These are phyloP conservation scores for Didymella keratinophila DNA, from an alignment of 2,329 filamentous ascomycete species.

Conservation along the genomic window DNA sequence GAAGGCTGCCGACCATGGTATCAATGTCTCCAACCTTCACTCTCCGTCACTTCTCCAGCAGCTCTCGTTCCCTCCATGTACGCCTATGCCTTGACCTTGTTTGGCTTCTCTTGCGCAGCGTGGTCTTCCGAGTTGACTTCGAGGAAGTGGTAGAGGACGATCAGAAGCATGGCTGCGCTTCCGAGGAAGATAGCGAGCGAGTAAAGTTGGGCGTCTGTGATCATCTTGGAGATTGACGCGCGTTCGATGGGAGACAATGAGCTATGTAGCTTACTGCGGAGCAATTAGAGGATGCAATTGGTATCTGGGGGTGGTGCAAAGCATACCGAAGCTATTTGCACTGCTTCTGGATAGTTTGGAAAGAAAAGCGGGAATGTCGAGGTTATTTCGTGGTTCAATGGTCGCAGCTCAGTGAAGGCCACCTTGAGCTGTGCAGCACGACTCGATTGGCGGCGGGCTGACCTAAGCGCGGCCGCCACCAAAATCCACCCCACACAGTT, in stretches of 20 bases:
- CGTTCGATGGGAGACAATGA: conserved; percentile 30
- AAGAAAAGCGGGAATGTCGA: conserved; percentile 18
- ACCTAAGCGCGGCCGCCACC: conserved; percentile 28
- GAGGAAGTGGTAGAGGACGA: conserved; percentile 94
- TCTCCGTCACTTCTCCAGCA: too few species aligned
- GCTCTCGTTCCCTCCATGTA: not conserved
- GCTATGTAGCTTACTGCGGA: conserved; percentile 27
- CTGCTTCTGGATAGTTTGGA: not conserved
- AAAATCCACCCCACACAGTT: conserved; percentile 37
- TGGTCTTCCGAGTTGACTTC: conserved; percentile 83
- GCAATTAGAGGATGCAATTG: conserved; percentile 25
- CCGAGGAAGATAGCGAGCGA: conserved; percentile 91
- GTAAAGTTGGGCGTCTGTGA: conserved; percentile 92
- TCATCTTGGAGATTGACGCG: conserved; percentile 71
- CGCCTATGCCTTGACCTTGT: conserved; percentile 37
- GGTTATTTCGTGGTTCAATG: conserved; percentile 10
- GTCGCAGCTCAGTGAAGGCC: conserved; percentile 28
- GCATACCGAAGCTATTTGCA: conserved; percentile 7
- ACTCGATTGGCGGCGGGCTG: conserved; percentile 5
- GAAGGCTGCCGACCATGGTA: conserved; percentile 16
- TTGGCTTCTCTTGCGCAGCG: conserved; percentile 39
- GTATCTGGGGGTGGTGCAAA: not conserved
- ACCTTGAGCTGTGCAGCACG: conserved; percentile 34
- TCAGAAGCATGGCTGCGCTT: conserved; percentile 86
- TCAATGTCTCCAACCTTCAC: conserved; percentile 9